Evolutionary conservation across 768 basidiomycete genomes (phyloP).

Genomic region (Infundibulicybe gibba): DNA sequence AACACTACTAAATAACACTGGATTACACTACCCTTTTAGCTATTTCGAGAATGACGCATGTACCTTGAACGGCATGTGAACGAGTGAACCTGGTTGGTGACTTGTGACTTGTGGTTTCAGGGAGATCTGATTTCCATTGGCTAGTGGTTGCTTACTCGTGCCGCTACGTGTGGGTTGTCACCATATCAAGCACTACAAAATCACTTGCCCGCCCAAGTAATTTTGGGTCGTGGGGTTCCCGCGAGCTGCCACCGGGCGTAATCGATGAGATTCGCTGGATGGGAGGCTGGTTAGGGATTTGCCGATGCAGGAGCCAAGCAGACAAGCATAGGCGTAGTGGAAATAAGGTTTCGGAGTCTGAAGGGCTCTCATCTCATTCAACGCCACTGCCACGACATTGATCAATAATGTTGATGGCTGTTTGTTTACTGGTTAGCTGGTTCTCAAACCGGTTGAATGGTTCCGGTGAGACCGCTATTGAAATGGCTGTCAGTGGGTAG

Average conservation of each 20-base stretch:
- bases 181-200: no score
- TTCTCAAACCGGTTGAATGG: no score
- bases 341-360: constrained; percentile 26
- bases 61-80: constrained; percentile 3
- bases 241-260: no score
- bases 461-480: no score
- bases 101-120: constrained; percentile 1
- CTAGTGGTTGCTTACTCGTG: constrained; percentile 1
- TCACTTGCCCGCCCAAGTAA: background rate
- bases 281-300: background rate
- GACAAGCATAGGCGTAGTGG: constrained; percentile 8
- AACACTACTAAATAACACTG: no score
- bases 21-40: no score
- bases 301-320: constrained; percentile 4
- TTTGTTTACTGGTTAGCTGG: no score
- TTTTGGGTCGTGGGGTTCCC: background rate
- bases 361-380: constrained; percentile 7
- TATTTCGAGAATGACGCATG: no score
- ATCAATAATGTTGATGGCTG: background rate
- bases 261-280: background rate
- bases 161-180: background rate
- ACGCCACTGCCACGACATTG: constrained; percentile 5
- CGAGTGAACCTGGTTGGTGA: constrained; percentile 1
- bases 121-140: constrained; percentile 1
- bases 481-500: no score